Conservation (phyloP, 2,329 filamentous ascomycete genomes). For the Colletotrichum sojae region DNA sequence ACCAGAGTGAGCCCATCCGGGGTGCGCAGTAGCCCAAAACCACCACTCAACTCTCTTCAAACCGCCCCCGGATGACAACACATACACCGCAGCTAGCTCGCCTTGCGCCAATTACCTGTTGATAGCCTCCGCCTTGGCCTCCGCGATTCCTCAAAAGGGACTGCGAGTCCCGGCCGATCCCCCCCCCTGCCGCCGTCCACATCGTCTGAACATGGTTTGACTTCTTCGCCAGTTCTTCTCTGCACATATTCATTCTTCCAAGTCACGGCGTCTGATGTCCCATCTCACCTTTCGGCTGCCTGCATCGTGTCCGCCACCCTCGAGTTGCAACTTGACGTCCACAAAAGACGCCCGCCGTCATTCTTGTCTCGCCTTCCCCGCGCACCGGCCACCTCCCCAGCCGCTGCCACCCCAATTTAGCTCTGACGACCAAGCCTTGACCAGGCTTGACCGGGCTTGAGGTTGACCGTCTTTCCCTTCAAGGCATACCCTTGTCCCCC, state of each 20-base stretch:
- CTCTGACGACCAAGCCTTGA: slow-evolving; percentile 32
- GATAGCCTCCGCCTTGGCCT: slow-evolving; percentile 10
- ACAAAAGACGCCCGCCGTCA: slow-evolving; percentile 32
- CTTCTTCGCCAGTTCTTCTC: slow-evolving; percentile 27
- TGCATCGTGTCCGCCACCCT: slow-evolving; percentile 36
- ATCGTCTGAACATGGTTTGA: slow-evolving; percentile 40
- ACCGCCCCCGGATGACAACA: slow-evolving; percentile 28
- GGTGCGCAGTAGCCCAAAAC: slow-evolving; percentile 7
- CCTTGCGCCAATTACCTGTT: slow-evolving; percentile 13
- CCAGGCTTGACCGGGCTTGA: slow-evolving; percentile 32
- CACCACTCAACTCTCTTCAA: slow-evolving; percentile 10
- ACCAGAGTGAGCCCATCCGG: slow-evolving; percentile 31
- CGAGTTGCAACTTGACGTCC: slow-evolving; percentile 33
- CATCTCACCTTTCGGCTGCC: slow-evolving; percentile 23
- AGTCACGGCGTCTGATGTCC: slow-evolving; percentile 37
- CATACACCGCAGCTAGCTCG: slow-evolving; percentile 18
- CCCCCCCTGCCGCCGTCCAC: slow-evolving; percentile 9
- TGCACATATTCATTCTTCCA: slow-evolving; percentile 33
- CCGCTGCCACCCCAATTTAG: slow-evolving; percentile 36
- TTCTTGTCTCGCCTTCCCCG: slow-evolving; percentile 35
- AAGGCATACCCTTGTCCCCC: slow-evolving; percentile 41
- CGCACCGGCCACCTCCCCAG: slow-evolving; percentile 29
- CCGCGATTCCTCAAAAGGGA: slow-evolving; percentile 37
- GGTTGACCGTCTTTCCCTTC: slow-evolving; percentile 42
- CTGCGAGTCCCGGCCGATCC: slow-evolving; percentile 23